Base-by-base conservation (phyloP, 1,139 yeast species). In the Protomyces inundatus region DNA sequence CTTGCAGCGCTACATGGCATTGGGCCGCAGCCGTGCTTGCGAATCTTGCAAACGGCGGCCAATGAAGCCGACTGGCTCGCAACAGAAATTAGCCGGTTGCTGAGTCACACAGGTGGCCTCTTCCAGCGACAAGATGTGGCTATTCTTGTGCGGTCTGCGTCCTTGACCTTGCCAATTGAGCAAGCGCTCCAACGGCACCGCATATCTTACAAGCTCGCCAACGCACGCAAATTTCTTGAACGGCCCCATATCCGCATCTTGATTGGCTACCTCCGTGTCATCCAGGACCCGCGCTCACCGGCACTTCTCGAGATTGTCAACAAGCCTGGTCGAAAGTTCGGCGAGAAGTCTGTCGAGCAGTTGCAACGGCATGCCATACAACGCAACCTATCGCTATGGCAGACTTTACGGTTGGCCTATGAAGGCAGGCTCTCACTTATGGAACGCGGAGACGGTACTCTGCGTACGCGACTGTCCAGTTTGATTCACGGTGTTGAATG, bases 191-290 rank as follows among this genome's bases (percentile, higher is more conserved):
- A 83, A 0, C 77, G 75, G 57, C 75, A 76, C 3, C 74, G 80
- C 6, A 80, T 91, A 7, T 91, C 95, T 0, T 88, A 88, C 70
- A 74, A 75, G 12, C 80, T 90, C 70, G 78, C 86, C 0, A 83
- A 86, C 61, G 97, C 97, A 0, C 78, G 79, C 60, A 86, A 89
- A 0, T 88, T 90, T 70, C 88, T 95, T 91, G 90, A 88, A 51
- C 75, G 88, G 42, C 82, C 81, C 65, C 96, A 89, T 71, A 85
- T 89, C 12, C 77, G 79, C 23, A 76, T 82, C 0, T 78, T 88
- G 64, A 67, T 90, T 58, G 88, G 86, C 71, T 84, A 86, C 68
- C 72, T 93, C 37, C 78, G 88, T 59, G 82, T 84, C 0, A 77
- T 88, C 9, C 78, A 82, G 3, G 82, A 85, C 50, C 73, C 75